Percentiles rank a stretch among this genome's conserved stretches.
Conservation (phyloP, 2,329 filamentous ascomycete species). For the Calonectria crousiana region DNA sequence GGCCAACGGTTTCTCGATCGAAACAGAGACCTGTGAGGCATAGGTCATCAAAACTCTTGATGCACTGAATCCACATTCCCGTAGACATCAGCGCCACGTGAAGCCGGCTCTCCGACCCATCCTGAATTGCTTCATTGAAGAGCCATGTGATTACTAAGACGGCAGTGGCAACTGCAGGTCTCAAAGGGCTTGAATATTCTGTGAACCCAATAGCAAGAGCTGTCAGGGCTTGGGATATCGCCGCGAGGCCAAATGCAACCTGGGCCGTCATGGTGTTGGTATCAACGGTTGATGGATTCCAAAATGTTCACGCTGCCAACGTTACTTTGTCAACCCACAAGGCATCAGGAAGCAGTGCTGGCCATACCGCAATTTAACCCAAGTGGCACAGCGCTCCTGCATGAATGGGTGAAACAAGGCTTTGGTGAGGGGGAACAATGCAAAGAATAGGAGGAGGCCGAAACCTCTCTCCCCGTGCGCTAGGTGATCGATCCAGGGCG, state of each 20-base stretch:
- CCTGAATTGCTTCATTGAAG: constrained; percentile 24
- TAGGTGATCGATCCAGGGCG: neutral
- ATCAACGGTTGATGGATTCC: neutral
- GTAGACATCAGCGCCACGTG: constrained; percentile 34
- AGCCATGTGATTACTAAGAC: constrained; percentile 25
- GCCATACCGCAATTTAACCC: neutral
- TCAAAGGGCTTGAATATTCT: neutral
- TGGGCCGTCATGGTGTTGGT: constrained; percentile 17
- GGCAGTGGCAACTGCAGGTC: neutral
- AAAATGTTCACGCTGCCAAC: neutral
- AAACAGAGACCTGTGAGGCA: constrained; percentile 25
- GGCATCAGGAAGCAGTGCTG: neutral
- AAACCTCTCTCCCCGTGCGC: neutral
- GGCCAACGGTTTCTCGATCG: neutral
- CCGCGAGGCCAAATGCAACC: constrained; percentile 16
- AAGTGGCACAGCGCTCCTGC: neutral
- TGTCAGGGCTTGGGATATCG: constrained; percentile 21
- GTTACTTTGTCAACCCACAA: neutral
- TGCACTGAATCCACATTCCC: constrained; percentile 35
- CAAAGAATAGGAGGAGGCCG: neutral
- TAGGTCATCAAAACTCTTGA: constrained; percentile 33
- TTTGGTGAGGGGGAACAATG: neutral
- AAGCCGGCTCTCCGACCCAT: constrained; percentile 24
- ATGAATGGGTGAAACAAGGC: neutral
- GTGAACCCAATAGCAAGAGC: constrained; percentile 24